Conservation (phyloP, 352 stramenopile genomes). For the Pythium myriotylum region DNA sequence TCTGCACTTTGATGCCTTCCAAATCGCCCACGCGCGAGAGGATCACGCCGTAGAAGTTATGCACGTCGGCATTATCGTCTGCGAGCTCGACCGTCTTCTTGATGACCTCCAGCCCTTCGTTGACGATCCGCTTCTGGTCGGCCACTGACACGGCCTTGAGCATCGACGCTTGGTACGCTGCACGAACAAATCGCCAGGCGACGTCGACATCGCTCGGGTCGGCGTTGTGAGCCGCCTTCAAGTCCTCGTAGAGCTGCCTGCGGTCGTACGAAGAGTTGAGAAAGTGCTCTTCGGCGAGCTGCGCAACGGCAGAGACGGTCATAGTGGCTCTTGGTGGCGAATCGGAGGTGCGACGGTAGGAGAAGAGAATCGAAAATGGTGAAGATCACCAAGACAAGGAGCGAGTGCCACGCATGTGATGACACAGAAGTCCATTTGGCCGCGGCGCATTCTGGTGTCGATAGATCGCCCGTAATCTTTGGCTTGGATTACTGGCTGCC, state of each 20-base stretch:
- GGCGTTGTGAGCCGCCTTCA: slow-evolving; percentile 42
- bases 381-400: no score
- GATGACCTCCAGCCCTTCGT: slow-evolving; percentile 52
- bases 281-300: slow-evolving; percentile 82
- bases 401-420: no score
- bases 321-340: no score
- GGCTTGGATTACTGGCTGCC: no score
- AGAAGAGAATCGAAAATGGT: no score
- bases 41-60: slow-evolving; percentile 86
- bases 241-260: slow-evolving; percentile 58
- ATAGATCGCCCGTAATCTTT: no score
- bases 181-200: slow-evolving; percentile 36
- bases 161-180: slow-evolving; percentile 37
- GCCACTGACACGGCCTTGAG: slow-evolving; percentile 31
- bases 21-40: slow-evolving; percentile 85
- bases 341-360: no score
- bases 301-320: slow-evolving; percentile 64
- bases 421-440: no score
- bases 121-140: slow-evolving; percentile 40
- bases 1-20: slow-evolving; percentile 83
- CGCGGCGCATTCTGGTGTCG: no score
- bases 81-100: slow-evolving; percentile 41
- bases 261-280: slow-evolving; percentile 75
- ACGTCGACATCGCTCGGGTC: slow-evolving; percentile 34
- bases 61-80: slow-evolving; percentile 47